Conservation (phyloP, 352 stramenopile genomes). For the Pythium rishiriense region DNA sequence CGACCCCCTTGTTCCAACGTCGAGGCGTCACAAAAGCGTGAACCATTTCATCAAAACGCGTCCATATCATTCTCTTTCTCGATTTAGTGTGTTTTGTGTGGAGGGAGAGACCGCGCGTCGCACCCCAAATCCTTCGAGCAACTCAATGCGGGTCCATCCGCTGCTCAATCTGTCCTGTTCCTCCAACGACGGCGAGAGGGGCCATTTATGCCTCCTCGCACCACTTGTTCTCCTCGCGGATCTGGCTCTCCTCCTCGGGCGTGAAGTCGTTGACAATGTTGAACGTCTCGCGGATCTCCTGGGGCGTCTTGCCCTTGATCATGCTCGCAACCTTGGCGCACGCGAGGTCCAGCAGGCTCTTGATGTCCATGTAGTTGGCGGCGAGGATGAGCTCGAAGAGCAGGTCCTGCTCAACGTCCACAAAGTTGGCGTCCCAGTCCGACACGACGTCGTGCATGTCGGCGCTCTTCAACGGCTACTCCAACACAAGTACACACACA, state of each 20-base stretch:
- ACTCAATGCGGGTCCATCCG: no score
- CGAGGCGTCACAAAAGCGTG: no score
- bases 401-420: conserved; percentile 98
- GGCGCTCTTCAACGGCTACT: conserved; percentile 94
- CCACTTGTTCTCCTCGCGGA: conserved; percentile 99
- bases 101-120: no score
- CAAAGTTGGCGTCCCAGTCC: conserved; percentile 99
- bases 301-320: conserved; percentile 97
- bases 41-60: no score
- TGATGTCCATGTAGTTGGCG: conserved; percentile 99
- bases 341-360: conserved; percentile 91
- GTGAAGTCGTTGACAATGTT: conserved; percentile 99
- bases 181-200: no score
- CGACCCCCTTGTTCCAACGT: no score
- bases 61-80: no score
- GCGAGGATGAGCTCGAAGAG: conserved; percentile 99
- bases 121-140: no score
- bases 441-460: conserved; percentile 99
- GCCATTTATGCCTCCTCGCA: conserved; percentile 95
- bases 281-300: conserved; percentile 99
- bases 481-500: not conserved
- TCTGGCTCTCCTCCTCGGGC: conserved; percentile 98
- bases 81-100: no score
- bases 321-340: conserved; percentile 93
- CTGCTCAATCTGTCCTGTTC: no score